Evolutionary conservation across 2,329 filamentous ascomycete genomes (phyloP), one percentile per base, ranked within the genome.

Genomic region (Fusarium udum): DNA sequence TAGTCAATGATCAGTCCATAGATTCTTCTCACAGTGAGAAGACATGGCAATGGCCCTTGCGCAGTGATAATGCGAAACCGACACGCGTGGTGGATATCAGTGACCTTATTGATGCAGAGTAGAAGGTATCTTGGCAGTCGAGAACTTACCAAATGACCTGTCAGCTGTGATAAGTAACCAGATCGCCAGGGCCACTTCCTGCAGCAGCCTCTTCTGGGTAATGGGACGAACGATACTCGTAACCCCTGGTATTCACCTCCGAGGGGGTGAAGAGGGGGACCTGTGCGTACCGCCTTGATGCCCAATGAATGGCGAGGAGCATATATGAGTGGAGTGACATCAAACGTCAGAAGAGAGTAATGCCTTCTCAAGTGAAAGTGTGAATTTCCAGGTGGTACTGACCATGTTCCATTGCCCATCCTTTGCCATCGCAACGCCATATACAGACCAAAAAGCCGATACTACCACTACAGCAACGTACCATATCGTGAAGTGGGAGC

Each of bases 301-400:
- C 24, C 24, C 18, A 20, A 46, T 22, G 8, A 3, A 16, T 24
- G 40, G 40, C 0, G 7, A 1, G 3, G 9, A 24, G 9, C 6
- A 3, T 6, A 11, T 16, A 7, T 16, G 5, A 14, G 18, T 28
- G 8, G 13, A 46, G 18, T 22, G 43, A 28, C 2, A 28, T 5
- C 24, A 20, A 46, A 26, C 3, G 7, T 6, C 3, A 9, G 12
- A 20, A 10, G 18, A 46, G 18, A 46, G 18, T 20, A 14, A 10
- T 20, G 5, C 10, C 43, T 26, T 4, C 4, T 26, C 5, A 2
- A 7, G 24, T 46, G 1, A 24, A 20, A 46, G 24, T 5, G 2
- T 26, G 18, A 4, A 10, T 20, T 18, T 0, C 16, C 3, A 13
- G 11, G 11, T 9, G 11, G 11, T 26, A 12, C 7, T 5, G 16